phyloP scores from a whole-genome alignment of 1,284 basidiomycete genomes.

The Tremellales sp. region DNA sequence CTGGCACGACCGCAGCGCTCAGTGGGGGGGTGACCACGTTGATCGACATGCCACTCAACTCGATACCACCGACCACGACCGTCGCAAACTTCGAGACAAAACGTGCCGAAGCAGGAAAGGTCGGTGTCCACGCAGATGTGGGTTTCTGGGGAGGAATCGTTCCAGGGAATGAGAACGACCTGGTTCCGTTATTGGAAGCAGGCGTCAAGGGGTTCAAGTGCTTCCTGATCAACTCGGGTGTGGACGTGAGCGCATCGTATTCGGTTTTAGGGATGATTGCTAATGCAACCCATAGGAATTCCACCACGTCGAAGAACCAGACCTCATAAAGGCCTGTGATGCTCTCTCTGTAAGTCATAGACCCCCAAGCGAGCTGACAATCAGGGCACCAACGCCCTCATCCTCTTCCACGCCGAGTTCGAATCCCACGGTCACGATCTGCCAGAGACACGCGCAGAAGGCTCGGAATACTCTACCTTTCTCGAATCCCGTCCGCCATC shows the following conservation, averaged over 20 bases:
- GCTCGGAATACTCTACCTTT: conserved; percentile 66
- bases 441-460: conserved; percentile 13
- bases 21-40: conserved; percentile 87
- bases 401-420: conserved; percentile 89
- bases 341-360: conserved; percentile 59
- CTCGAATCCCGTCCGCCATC: conserved; percentile 72
- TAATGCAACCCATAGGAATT: conserved; percentile 63
- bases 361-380: not conserved
- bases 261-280: not conserved
- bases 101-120: conserved; percentile 57
- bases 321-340: conserved; percentile 67
- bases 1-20: conserved; percentile 80
- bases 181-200: conserved; percentile 59
- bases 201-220: conserved; percentile 94
- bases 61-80: conserved; percentile 88
- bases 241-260: conserved; percentile 59
- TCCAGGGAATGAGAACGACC: conserved; percentile 65
- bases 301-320: conserved; percentile 70
- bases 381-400: conserved; percentile 62
- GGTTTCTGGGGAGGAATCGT: conserved; percentile 95
- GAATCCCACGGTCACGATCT: conserved; percentile 40
- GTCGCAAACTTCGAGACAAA: conserved; percentile 68
- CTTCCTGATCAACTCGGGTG: conserved; percentile 88
- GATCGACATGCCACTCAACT: conserved; percentile 94
- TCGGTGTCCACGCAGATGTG: conserved; percentile 63